Conservation (phyloP, 306 rosid species). For the Rosa lucieae region DNA sequence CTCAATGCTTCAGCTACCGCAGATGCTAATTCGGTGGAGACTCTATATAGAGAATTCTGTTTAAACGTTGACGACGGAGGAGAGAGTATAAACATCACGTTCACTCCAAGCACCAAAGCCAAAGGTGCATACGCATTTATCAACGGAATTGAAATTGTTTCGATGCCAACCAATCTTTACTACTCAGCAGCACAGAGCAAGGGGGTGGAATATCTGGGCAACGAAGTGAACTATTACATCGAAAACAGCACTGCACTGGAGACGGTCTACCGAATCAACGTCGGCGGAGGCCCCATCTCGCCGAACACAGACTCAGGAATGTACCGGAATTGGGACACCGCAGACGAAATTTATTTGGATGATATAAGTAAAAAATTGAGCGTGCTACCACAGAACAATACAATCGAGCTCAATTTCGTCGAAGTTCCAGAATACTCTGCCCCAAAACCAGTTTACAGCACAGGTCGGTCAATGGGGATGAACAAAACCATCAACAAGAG, state of each 20-base stretch:
- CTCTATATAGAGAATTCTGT: slow-evolving; percentile 31
- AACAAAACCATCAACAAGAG: background rate
- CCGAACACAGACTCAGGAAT: slow-evolving; percentile 23
- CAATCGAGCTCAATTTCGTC: background rate
- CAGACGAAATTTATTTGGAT: background rate
- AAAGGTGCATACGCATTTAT: slow-evolving; percentile 48
- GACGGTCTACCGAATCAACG: slow-evolving; percentile 21
- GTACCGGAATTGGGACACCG: slow-evolving; percentile 6
- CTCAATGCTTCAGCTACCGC: slow-evolving; percentile 44
- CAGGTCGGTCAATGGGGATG: background rate
- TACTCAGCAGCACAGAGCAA: background rate
- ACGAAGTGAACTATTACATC: no score
- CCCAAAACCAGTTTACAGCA: background rate
- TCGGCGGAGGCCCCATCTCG: background rate
- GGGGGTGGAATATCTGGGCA: no score
- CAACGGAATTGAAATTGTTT: slow-evolving; percentile 65
- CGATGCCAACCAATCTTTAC: slow-evolving; percentile 69
- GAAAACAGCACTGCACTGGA: slow-evolving; percentile 23
- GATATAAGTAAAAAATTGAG: accelerated
- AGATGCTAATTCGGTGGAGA: background rate
- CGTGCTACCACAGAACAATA: background rate
- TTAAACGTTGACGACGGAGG: slow-evolving; percentile 17
- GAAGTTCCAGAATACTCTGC: background rate
- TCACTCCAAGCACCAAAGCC: slow-evolving; percentile 31
- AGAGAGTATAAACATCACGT: slow-evolving; percentile 37